Conservation (phyloP, 257 asterid species). For the Capsicum pubescens region DNA sequence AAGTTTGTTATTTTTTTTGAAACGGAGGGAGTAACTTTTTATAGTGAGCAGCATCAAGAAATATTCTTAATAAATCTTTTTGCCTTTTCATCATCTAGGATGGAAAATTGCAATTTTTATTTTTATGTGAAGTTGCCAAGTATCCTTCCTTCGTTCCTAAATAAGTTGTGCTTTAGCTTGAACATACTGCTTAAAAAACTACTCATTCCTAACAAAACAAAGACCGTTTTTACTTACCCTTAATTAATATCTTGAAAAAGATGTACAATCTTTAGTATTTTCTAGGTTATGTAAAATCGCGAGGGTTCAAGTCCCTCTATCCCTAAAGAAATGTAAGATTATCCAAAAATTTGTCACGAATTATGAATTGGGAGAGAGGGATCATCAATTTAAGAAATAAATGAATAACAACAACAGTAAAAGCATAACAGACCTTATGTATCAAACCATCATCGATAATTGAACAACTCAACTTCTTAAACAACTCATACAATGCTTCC, state of each 20-base stretch:
- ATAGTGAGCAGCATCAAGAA: neutral
- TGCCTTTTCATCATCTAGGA: neutral
- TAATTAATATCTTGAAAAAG: too few relatives aligned
- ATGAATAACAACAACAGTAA: neutral
- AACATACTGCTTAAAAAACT: too few relatives aligned
- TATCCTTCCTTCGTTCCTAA: neutral
- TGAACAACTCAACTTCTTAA: constrained; percentile 77
- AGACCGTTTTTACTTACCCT: too few relatives aligned
- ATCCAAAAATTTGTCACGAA: neutral
- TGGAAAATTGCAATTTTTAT: neutral
- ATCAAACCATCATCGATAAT: constrained; percentile 88
- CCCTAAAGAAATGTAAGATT: too few relatives aligned
- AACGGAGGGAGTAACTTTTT: too few relatives aligned
- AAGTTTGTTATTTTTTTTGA: too few relatives aligned
- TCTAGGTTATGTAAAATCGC: too few relatives aligned
- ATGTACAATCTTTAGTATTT: too few relatives aligned
- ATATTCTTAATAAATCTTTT: neutral
- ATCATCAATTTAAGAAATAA: neutral
- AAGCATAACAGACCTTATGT: constrained; percentile 58
- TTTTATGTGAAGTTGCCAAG: neutral
- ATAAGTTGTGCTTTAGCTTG: too few relatives aligned
- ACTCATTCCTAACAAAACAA: too few relatives aligned
- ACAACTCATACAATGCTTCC: constrained; percentile 84
- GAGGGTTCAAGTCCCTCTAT: too few relatives aligned
- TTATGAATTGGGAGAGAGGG: neutral